Percentiles rank a stretch among this genome's conserved stretches.
Evolutionary conservation across 305 asterid genomes (phyloP).

Genomic region (Ajuga reptans): DNA sequence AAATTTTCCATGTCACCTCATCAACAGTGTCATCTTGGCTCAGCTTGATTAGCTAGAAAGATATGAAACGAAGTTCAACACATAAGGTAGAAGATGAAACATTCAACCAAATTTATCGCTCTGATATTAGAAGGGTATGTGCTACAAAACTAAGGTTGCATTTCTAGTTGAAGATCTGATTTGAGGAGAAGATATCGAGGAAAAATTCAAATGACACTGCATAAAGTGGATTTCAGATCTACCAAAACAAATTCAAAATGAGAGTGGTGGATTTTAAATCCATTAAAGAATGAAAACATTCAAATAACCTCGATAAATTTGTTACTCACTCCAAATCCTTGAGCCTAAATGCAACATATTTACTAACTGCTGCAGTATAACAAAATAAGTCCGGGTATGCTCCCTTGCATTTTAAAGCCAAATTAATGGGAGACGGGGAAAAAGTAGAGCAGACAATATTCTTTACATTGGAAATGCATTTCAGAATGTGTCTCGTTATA

Average conservation of each 20-base stretch:
- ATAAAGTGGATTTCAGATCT: not conserved
- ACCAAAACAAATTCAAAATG: not conserved
- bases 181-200: not conserved
- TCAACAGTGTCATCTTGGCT: conserved; percentile 87
- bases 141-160: not conserved
- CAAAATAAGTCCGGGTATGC: not conserved
- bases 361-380: not conserved
- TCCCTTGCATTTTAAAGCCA: not conserved
- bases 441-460: not conserved
- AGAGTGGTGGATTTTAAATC: not conserved
- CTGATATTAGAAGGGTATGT: conserved; percentile 2
- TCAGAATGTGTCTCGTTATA: not conserved
- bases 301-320: not conserved
- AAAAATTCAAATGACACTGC: not conserved
- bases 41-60: conserved; percentile 66
- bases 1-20: conserved; percentile 85
- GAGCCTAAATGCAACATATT: not conserved
- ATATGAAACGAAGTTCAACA: conserved; percentile 16
- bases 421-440: not conserved
- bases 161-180: not conserved
- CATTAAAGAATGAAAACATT: not conserved
- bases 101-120: conserved; percentile 4
- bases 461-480: not conserved
- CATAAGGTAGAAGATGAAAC: not conserved
- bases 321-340: not conserved